Evolutionary conservation across 1,139 yeast genomes (phyloP), one percentile per base, ranked within the genome.

Genomic region (Yamadazyma trypodendri): DNA sequence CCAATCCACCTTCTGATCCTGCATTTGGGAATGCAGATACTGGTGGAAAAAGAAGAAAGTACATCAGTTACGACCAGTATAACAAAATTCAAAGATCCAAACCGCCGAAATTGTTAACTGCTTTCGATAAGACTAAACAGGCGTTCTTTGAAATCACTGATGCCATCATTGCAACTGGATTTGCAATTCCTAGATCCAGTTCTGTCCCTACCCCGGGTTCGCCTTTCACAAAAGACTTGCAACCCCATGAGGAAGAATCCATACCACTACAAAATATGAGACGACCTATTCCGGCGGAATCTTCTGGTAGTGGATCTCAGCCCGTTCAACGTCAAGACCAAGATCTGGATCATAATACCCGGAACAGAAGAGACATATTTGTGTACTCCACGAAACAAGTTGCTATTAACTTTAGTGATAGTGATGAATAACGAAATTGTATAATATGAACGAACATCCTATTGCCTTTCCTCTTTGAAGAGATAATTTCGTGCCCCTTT

Each of bases 321-420:
- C 20, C n/a, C 3, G 8, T 9, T 11, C 28, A 12, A n/a, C 17
- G 23, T 11, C 28, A 23, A 9, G 25, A 18, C 5, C 15, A 24
- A 20, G 38, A 18, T 20, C 24, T 27, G 32, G 44, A 36, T 14
- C 33, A 39, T 13, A 40, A 40, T 29, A 37, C 46, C 6, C 46
- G 64, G 36, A 57, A 57, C 40, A 52, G 72, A 43, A 50, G 72
- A 33, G 68, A 72, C 34, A 76, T 79, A n/a, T 80, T 68, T 53
- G 69, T 80, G 1, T 81, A 81, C 49, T 65, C 81, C 0, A 71
- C 79, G 21, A 75, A 69, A 44, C 77, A 77, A 42, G 81, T 79
- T 3, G 70, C 69, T 2, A 61, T 78, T 38, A 70, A 68, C 40
- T 52, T 43, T 13, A 46, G 51, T 28, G 57, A 55, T 34, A 50